These are phyloP conservation scores for Naganishia cerealis DNA, from an alignment of 1,284 basidiomycete species.

Conservation along the genomic window DNA sequence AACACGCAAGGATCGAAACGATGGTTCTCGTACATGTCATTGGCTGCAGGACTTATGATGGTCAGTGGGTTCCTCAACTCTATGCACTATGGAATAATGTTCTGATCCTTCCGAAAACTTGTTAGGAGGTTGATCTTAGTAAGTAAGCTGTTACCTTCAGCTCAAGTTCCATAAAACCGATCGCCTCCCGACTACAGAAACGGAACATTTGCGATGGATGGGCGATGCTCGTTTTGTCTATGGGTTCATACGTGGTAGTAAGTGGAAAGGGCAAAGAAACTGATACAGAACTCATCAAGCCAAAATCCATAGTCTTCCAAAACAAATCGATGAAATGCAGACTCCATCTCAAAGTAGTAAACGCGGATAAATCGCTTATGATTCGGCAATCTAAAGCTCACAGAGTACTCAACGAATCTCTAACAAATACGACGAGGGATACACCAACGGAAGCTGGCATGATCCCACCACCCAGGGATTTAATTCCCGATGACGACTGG, in stretches of 20 bases:
- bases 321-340: constrained; percentile 69
- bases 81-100: background rate
- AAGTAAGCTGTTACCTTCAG: constrained; percentile 13
- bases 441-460: constrained; percentile 29
- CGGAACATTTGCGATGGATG: constrained; percentile 86
- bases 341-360: constrained; percentile 69
- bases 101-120: background rate
- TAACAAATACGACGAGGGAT: constrained; percentile 40
- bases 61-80: background rate
- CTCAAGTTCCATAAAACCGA: background rate
- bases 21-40: constrained; percentile 84
- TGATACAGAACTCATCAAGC: background rate
- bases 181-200: constrained; percentile 57
- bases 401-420: constrained; percentile 40
- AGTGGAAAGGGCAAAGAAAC: constrained; percentile 36
- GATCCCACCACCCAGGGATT: constrained; percentile 38
- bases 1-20: constrained; percentile 57
- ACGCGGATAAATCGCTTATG: constrained; percentile 74
- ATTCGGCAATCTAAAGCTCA: constrained; percentile 56
- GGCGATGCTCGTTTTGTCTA: constrained; percentile 87
- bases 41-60: constrained; percentile 78
- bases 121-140: constrained; percentile 76
- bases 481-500: constrained; percentile 49
- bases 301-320: constrained; percentile 59
- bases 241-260: constrained; percentile 74